Evolutionary conservation across 148 eudicot species (phyloP).

Genomic region (Camellia granthamiana): DNA sequence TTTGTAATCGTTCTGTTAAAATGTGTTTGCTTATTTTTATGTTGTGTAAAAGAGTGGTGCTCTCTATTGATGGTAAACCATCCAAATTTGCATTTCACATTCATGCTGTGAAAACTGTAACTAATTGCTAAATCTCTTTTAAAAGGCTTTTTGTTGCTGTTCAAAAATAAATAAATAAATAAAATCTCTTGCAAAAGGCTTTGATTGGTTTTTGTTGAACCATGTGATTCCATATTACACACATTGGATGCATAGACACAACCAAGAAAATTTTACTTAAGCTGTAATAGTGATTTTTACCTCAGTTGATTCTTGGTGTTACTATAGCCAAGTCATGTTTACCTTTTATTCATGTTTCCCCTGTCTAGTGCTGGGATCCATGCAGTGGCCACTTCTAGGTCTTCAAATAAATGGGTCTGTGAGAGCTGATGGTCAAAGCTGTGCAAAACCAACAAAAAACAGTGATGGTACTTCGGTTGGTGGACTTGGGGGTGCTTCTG

Average conservation of each 20-base stretch:
- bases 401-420: slow-evolving; percentile 64
- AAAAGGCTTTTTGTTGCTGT: too few relatives aligned
- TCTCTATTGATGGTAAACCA: too few relatives aligned
- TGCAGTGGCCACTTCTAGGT: slow-evolving; percentile 65
- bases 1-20: too few relatives aligned
- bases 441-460: slow-evolving; percentile 27
- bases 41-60: too few relatives aligned
- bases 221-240: background rate
- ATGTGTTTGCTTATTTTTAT: too few relatives aligned
- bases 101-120: too few relatives aligned
- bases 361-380: slow-evolving; percentile 65
- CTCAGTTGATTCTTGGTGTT: slow-evolving; percentile 1
- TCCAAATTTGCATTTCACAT: too few relatives aligned
- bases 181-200: too few relatives aligned
- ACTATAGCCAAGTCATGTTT: background rate
- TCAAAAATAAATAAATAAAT: too few relatives aligned
- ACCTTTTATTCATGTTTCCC: slow-evolving; percentile 1
- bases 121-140: too few relatives aligned
- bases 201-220: background rate
- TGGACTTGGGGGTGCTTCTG: slow-evolving; percentile 91
- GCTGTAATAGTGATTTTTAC: background rate
- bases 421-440: slow-evolving; percentile 80
- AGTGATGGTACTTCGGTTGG: slow-evolving; percentile 49
- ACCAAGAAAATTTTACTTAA: background rate
- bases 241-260: background rate